Evolutionary conservation across 208 protist genomes (phyloP), one percentile per base, ranked within the genome.

Genomic region (Acanthamoeba lenticulata): DNA sequence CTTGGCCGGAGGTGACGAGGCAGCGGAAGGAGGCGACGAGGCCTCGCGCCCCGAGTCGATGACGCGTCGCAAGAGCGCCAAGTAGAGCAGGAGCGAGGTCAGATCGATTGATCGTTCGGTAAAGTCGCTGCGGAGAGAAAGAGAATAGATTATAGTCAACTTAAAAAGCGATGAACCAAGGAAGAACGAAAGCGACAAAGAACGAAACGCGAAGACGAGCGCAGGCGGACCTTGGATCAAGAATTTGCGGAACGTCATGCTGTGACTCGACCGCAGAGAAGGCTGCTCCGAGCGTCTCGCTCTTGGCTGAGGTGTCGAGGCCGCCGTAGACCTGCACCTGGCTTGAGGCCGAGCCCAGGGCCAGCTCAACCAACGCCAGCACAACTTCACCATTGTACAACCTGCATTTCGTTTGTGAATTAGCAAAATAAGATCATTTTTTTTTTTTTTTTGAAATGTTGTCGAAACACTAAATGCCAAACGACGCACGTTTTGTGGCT

Each of bases 361-460:
- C 40, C 15, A 57, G 32, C 9, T 88, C 45, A 11, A 88, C 55
- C 79, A 88, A 52, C 6, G 45, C 79, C 49, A 88, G 29, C 29
- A 88, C 49, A 4, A 88, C 79, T 34, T 49, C 42, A 34, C 79
- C 79, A 57, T 88, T 60, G n/a, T 88, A 88, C 11, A 88, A 29
- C 27, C 79, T 88, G 69, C 1, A 81, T 15, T 15, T 27, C 45
- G 45, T 52, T 5, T 19, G 45, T 5, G 45, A 5, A 52, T 19
- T 52, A 5, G 45, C 45, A 15, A 52, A 19, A 27, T 36, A 6
- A 69, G 60, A 36, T 32, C 5, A 21, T 27, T 6, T 9, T 55
- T 9, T 19, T 9, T 55, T 9, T 55, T 9, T 27, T 21, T 27
- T 0, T 13, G 15, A 57, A 57, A 9, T 13, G 24, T 57, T 57